Percentiles rank a stretch among this genome's conserved stretches.
Evolutionary conservation across 768 basidiomycete genomes (phyloP).

Genomic region (Hortiboletus flavorubellus): DNA sequence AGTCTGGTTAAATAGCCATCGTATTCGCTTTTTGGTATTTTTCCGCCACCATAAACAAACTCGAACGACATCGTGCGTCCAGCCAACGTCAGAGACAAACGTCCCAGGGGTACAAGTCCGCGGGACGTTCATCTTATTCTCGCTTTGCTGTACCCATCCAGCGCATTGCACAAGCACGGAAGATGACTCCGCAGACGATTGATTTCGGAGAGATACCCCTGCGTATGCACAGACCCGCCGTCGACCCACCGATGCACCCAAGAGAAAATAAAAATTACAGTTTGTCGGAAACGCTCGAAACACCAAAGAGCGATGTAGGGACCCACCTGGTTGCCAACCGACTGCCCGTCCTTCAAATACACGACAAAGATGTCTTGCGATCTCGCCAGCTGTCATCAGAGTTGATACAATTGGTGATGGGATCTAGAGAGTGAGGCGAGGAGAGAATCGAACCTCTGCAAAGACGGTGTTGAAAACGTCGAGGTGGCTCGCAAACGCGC

Average conservation of each 20-base stretch:
- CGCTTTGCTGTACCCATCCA: constrained; percentile 20
- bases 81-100: too few species aligned
- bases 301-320: too few species aligned
- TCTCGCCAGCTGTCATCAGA: constrained; percentile 9
- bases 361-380: constrained; percentile 16
- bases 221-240: not conserved
- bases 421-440: too few species aligned
- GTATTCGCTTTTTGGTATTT: too few species aligned
- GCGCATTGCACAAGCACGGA: constrained; percentile 10
- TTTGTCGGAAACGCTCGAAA: not conserved
- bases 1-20: too few species aligned
- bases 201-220: constrained; percentile 19
- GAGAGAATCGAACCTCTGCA: constrained; percentile 8
- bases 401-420: too few species aligned
- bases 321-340: constrained; percentile 8
- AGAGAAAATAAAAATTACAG: not conserved
- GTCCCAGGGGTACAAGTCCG: too few species aligned
- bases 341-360: constrained; percentile 22
- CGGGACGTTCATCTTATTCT: not conserved
- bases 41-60: too few species aligned
- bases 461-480: constrained; percentile 11
- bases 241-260: not conserved
- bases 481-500: constrained; percentile 4
- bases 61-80: too few species aligned
- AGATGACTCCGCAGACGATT: constrained; percentile 15